A percentile compares a stretch with the other conserved stretches of the same genome.
phyloP scores from a whole-genome alignment of 192 early-diverging fungal genomes.

The Radiomyces spectabilis region DNA sequence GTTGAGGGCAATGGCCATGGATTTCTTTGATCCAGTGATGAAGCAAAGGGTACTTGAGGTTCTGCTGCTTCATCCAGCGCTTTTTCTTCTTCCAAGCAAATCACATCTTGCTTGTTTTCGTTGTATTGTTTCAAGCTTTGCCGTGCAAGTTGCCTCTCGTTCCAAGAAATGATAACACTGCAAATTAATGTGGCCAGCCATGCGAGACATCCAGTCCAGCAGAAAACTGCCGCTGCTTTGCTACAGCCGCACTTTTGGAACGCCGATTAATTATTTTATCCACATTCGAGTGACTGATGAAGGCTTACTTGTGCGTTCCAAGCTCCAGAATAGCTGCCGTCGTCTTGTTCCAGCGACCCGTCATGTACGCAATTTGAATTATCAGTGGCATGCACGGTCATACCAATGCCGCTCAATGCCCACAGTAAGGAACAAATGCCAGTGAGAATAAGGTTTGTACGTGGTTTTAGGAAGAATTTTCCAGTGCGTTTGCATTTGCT shows the following conservation, averaged over 20 bases:
- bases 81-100: no score
- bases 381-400: conserved; percentile 15
- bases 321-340: conserved; percentile 6
- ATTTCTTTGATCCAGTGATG: no score
- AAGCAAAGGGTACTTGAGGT: no score
- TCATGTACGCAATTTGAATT: conserved; percentile 4
- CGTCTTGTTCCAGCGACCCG: neutral
- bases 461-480: conserved; percentile 24
- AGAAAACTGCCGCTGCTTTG: conserved; percentile 9
- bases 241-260: conserved; percentile 17
- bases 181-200: conserved; percentile 14
- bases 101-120: no score
- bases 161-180: conserved; percentile 13
- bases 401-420: conserved; percentile 16
- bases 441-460: conserved; percentile 19
- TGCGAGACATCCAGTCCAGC: conserved; percentile 17
- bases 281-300: neutral
- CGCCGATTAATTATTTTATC: neutral
- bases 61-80: no score
- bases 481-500: conserved; percentile 23
- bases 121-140: no score
- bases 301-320: conserved; percentile 25
- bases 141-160: conserved; percentile 16
- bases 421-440: conserved; percentile 15
- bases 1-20: no score